These are phyloP conservation scores for Symbiodinium pilosum DNA, from an alignment of 73 alveolate species.

Conservation along the genomic window DNA sequence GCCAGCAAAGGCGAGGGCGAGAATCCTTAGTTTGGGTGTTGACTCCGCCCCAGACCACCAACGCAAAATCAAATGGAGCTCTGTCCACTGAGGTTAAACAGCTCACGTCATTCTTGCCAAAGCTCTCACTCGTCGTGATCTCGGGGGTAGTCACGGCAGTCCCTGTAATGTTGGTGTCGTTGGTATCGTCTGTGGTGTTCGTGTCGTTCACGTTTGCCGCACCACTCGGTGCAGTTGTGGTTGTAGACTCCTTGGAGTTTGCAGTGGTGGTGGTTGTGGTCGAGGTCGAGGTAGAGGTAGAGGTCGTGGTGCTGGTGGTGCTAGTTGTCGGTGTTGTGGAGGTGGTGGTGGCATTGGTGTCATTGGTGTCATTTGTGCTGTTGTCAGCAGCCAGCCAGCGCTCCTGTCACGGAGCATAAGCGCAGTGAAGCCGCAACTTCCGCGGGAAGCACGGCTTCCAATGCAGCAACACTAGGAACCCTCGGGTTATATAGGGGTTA, in stretches of 20 bases:
- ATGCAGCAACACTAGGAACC: too few relatives aligned
- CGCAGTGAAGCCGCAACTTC: too few relatives aligned
- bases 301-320: background rate
- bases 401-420: background rate
- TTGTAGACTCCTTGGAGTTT: background rate
- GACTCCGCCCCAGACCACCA: too few relatives aligned
- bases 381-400: constrained; percentile 2
- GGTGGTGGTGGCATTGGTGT: background rate
- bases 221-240: background rate
- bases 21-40: constrained; percentile 70
- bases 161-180: background rate
- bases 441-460: too few relatives aligned
- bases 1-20: constrained; percentile 61
- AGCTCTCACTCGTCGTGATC: background rate
- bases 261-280: background rate
- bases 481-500: too few relatives aligned
- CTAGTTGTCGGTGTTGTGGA: background rate
- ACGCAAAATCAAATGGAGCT: too few relatives aligned
- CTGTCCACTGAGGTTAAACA: too few relatives aligned
- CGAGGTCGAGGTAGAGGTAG: background rate
- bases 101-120: too few relatives aligned
- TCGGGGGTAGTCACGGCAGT: background rate
- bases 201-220: background rate
- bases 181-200: background rate
- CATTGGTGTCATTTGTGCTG: background rate